Percentiles rank a stretch among this genome's conserved stretches.
Conservation (phyloP, 805 yeast genomes). For the Starmerella vaccinii region DNA sequence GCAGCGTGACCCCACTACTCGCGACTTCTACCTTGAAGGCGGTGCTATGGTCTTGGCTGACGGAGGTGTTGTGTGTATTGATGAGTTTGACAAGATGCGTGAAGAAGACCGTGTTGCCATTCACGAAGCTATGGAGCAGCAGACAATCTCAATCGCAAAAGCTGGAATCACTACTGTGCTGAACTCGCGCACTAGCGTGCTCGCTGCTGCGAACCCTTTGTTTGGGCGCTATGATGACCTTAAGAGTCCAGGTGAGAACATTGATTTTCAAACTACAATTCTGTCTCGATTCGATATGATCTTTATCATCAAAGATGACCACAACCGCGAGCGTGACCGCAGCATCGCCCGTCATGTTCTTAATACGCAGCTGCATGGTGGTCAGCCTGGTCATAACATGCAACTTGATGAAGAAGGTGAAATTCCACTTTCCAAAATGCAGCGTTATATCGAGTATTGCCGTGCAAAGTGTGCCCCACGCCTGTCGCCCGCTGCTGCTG, state of each 20-base stretch:
- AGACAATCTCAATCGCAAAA: conserved; percentile 95
- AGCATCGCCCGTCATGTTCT: conserved; percentile 91
- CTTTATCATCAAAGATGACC: conserved; percentile 92
- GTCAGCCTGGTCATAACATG: conserved; percentile 34
- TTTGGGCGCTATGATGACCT: conserved; percentile 94
- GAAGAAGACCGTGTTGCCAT: conserved; percentile 98
- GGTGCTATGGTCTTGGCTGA: conserved; percentile 99
- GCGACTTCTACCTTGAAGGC: conserved; percentile 94
- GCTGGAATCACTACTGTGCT: conserved; percentile 97
- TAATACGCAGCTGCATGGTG: conserved; percentile 82
- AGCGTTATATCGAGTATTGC: conserved; percentile 83
- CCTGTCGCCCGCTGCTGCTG: conserved; percentile 78
- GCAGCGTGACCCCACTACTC: conserved; percentile 72
- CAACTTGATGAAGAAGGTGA: conserved; percentile 55
- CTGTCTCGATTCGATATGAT: conserved; percentile 98
- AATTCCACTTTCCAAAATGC: conserved; percentile 82
- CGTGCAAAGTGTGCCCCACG: conserved; percentile 88
- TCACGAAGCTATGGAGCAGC: conserved; percentile 99
- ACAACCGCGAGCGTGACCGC: conserved; percentile 72
- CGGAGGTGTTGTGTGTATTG: conserved; percentile 98
- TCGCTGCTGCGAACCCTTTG: conserved; percentile 97
- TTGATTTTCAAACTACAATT: conserved; percentile 94
- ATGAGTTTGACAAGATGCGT: conserved; percentile 98
- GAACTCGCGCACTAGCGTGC: conserved; percentile 89
- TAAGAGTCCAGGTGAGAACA: conserved; percentile 95